Percentiles rank a stretch among this genome's conserved stretches.
These are phyloP conservation scores for Zopfia rhizophila DNA, from an alignment of 2,329 filamentous ascomycete species.

Conservation along the genomic window DNA sequence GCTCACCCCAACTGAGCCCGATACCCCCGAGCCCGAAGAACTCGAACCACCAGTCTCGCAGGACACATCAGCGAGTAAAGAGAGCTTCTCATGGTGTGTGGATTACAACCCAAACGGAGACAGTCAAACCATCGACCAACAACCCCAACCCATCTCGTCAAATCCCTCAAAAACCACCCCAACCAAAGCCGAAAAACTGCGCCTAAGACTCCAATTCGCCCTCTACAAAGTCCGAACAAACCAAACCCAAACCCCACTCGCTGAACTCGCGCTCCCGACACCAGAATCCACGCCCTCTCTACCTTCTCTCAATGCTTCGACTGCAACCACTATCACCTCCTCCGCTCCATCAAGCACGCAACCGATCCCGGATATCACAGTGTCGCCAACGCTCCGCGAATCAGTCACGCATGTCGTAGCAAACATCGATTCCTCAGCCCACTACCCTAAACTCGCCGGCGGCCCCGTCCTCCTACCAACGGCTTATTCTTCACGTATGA, in stretches of 20 bases:
- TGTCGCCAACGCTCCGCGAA: conserved; percentile 39
- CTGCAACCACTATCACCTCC: conserved; percentile 32
- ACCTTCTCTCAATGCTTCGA: conserved; percentile 29
- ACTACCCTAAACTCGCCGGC: conserved; percentile 40
- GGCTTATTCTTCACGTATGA: conserved; percentile 50
- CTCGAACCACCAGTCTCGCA: conserved; percentile 34
- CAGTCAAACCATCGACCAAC: conserved; percentile 49
- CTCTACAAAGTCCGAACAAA: conserved; percentile 80
- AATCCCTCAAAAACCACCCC: conserved; percentile 26
- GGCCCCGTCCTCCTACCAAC: conserved; percentile 54
- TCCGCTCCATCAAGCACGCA: conserved; percentile 20
- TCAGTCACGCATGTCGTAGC: conserved; percentile 37
- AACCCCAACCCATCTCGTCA: conserved; percentile 10
- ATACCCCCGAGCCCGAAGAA: conserved; percentile 42
- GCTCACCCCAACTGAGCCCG: conserved; percentile 45
- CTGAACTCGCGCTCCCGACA: conserved; percentile 60
- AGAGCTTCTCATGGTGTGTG: conserved; percentile 60
- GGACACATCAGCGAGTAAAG: conserved; percentile 43
- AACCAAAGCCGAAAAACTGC: conserved; percentile 73
- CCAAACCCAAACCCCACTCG: conserved; percentile 73
- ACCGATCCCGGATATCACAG: conserved; percentile 38
- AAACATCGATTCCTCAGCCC: conserved; percentile 40
- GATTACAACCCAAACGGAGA: conserved; percentile 56
- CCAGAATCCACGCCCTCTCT: conserved; percentile 36
- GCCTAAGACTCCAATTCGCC: conserved; percentile 75